Base-by-base conservation (phyloP, 2,329 filamentous ascomycete genomes). In the Colletotrichum somersetense region DNA sequence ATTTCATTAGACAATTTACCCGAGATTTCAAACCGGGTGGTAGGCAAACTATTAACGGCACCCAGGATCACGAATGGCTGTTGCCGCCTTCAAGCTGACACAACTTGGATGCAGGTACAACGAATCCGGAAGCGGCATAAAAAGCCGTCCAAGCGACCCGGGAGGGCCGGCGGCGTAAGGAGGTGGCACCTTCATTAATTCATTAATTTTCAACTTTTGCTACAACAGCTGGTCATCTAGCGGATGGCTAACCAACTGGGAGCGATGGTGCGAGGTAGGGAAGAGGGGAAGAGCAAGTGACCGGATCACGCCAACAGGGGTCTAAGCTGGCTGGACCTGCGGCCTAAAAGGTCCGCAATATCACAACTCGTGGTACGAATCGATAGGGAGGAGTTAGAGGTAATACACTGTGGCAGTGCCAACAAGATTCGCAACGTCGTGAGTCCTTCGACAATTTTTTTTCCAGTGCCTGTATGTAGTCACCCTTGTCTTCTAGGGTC, bases 41-140 rank as follows among this genome's bases (percentile, higher is more conserved):
- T 38, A 23, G 20, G 2, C 18, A 23, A 35, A 35, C 33, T 11
- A 23, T 35, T 38, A 11, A 11, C 6, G 18, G 53, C 6, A 7
- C 20, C n/a, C n/a, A 12, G 14, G 12, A 16, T 40, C n/a, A 18
- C 35, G 12, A 18, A 40, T 33, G 40, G 33, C 20, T 64, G 26
- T 18, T 26, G 7, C 35, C 55, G 18, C n/a, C 30, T 48, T 56
- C 42, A 64, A 40, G 66, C 57, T 40, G 33, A 14, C n/a, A 14
- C 16, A 6, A 52, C 46, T 48, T 38, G 23, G 26, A 56, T 50
- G 64, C 23, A 53, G 35, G 42, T 42, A 71, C 56, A 20, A 52
- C 30, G 40, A 16, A 33, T 12, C 30, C n/a, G 23, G 30, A 40
- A 18, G 12, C 14, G 33, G n/a, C 40, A 23, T 18, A n/a, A 8